Base-by-base conservation (phyloP, 108 stramenopile species). In the Cylindrotheca fusiformis region DNA sequence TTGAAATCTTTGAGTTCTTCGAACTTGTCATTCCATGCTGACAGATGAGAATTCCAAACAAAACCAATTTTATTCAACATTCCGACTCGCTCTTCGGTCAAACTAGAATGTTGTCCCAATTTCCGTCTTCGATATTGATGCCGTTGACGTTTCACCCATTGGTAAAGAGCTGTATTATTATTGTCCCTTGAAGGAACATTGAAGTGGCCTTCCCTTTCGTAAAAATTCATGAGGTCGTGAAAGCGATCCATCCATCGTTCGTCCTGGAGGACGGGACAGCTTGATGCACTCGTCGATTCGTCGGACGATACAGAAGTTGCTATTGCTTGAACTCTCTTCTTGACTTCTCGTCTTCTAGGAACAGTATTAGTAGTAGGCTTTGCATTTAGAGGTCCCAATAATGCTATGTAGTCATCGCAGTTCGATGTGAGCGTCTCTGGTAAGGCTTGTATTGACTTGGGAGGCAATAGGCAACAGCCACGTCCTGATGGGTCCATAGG, bases 61-160 rank as follows among this genome's bases (percentile, higher is more conserved):
- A 88, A 88, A 10, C 72, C 80, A 45, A 82, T 41, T 2, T 51
- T 48, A 31, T 82, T 58, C 46, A 87, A 56, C 0, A 58, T 31
- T 17, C 79, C 52, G 1, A 78, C 69, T 22, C 76, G 75, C 1
- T 78, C 68, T 32, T 64, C 19, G 19, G 77, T 81, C 63, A 87
- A 67, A 14, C 67, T 65, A 14, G 65, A 61, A 14, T 57, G 50
- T n/a, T 77, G 74, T 30, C 78, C 78, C 22, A 65, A 51, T 41
- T 61, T 23, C 27, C 55, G 27, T 1, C 69, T 36, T 33, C 67
- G 65, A 53, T 74, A 79, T 58, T 79, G 75, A 26, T 69, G 52
- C 12, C 73, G 62, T 52, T 68, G 67, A 5, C 58, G 57, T 30
- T 68, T 68, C 5, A 72, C 71, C 71, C 71, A 72, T 32, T 45